Evolutionary conservation across 306 rosid species (phyloP).

Genomic region (Medicago truncatula): DNA sequence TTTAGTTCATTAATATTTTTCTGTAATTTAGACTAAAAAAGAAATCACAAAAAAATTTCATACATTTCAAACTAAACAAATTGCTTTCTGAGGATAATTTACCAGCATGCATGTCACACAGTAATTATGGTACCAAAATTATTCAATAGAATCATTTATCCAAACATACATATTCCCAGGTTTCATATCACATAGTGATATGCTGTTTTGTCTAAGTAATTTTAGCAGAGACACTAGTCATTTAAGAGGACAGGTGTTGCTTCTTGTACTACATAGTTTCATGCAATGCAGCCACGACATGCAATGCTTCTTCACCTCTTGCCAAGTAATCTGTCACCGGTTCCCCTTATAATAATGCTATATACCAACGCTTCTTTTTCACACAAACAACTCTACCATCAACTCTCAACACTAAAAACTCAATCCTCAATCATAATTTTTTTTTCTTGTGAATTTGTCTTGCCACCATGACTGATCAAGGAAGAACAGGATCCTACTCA

Average conservation of each 20-base stretch:
- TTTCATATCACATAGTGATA: conserved; percentile 13
- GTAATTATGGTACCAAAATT: background rate
- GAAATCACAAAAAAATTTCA: background rate
- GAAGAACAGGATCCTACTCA: conserved; percentile 29
- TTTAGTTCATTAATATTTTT: background rate
- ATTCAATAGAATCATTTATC: conserved; percentile 2
- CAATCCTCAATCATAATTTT: too few species aligned
- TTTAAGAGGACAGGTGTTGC: conserved; percentile 42
- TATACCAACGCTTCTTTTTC: conserved; percentile 31
- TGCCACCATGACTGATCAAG: conserved; percentile 38
- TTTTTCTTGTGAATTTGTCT: conserved; percentile 9
- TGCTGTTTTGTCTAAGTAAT: background rate
- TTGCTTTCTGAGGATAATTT: too few species aligned
- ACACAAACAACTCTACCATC: background rate
- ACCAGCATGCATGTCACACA: background rate
- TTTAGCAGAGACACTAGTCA: conserved; percentile 40
- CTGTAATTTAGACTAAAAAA: background rate
- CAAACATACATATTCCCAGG: background rate
- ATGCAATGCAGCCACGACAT: conserved; percentile 57
- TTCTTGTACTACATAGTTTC: conserved; percentile 23
- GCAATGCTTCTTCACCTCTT: conserved; percentile 33
- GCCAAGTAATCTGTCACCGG: conserved; percentile 44
- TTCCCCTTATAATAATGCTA: conserved; percentile 35
- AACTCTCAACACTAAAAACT: background rate
- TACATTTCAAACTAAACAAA: background rate